phyloP scores from a whole-genome alignment of 1,284 basidiomycete species.

The Rhodotorula sp. region DNA sequence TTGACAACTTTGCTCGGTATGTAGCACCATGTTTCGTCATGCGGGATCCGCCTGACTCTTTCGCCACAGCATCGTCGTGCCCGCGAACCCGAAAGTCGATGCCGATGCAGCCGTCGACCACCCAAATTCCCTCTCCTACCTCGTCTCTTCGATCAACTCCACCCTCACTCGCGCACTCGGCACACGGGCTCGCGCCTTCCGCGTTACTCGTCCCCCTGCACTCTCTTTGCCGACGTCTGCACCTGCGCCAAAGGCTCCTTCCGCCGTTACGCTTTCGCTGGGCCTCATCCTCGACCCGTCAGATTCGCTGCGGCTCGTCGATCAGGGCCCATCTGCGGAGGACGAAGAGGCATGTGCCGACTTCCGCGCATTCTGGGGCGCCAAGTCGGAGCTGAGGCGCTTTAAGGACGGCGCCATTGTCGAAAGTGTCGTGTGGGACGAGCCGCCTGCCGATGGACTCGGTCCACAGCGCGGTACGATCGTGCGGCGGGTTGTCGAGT shows the following conservation, averaged over 20 bases:
- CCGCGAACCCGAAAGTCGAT: slow-evolving; percentile 39
- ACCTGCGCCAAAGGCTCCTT: slow-evolving; percentile 52
- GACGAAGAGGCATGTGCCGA: slow-evolving; percentile 55
- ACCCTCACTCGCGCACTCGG: slow-evolving; percentile 68
- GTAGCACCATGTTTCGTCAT: not conserved
- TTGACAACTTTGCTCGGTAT: slow-evolving; percentile 49
- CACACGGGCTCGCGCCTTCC: slow-evolving; percentile 35
- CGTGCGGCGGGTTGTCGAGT: slow-evolving; percentile 69
- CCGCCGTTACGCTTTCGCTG: slow-evolving; percentile 54
- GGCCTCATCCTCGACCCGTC: slow-evolving; percentile 71
- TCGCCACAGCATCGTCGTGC: slow-evolving; percentile 40
- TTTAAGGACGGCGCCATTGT: slow-evolving; percentile 94
- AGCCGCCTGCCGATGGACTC: slow-evolving; percentile 59
- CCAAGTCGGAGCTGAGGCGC: slow-evolving; percentile 86
- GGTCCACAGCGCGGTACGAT: slow-evolving; percentile 65
- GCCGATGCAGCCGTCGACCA: slow-evolving; percentile 39
- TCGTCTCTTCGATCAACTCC: slow-evolving; percentile 59
- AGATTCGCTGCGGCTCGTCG: slow-evolving; percentile 76
- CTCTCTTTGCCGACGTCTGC: slow-evolving; percentile 1
- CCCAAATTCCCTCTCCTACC: slow-evolving; percentile 14
- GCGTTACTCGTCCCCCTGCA: slow-evolving; percentile 16
- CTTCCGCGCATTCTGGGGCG: slow-evolving; percentile 88
- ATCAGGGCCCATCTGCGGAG: slow-evolving; percentile 77
- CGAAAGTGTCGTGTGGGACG: slow-evolving; percentile 89
- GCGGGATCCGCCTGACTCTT: too few species aligned